Base-by-base conservation (phyloP, 441 rosid species). In the Adansonia madagascariensis region DNA sequence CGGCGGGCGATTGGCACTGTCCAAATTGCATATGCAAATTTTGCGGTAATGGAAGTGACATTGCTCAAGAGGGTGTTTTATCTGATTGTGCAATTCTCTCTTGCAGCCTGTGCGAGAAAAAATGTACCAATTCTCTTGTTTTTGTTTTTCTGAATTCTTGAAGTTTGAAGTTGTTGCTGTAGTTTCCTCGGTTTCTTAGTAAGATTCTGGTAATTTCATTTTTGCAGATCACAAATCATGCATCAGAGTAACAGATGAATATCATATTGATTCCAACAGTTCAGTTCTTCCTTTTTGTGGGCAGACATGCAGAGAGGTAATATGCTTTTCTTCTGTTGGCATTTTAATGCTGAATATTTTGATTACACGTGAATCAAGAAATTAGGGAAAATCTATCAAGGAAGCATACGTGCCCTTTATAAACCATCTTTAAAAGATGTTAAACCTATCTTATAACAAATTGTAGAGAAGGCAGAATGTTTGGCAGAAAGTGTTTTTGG, bases 1-100 rank as follows among this genome's bases (percentile, higher is more conserved):
- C 99, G 14, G 79, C 76, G 15, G 98, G 95, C 24, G 97, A 96
- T 75, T 96, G 99, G 99, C 93, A 90, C 81, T 96, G 99, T 80
- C 97, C 98, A 76, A 89, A 91, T 71, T 96, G 99, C 82, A 91
- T 90, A 8, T 96, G 99, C 91, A 94, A 91, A 84, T 89, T 89
- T 83, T 96, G 98, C 80, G 88, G 91, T 75, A 71, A 75, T 41
- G 84, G 79, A 75, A 79, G 80, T 31, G 73, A 85, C 74, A 59
- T 78, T 85, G 77, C 60, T 66, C 71, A 83, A 78, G 88, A 52
- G 57, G 86, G 80, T 79, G 85, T 79, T 65, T 10, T 44, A 39
- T 69, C 75, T 24, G 74, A 75, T 75, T 73, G 66, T 56, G 79
- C 73, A 49, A 82, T 91, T 61, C 88, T 82, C 68, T 81, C 90